These are phyloP conservation scores for Sugiyamaella xylanicola DNA, from an alignment of 1,139 yeast genomes.

Conservation along the genomic window DNA sequence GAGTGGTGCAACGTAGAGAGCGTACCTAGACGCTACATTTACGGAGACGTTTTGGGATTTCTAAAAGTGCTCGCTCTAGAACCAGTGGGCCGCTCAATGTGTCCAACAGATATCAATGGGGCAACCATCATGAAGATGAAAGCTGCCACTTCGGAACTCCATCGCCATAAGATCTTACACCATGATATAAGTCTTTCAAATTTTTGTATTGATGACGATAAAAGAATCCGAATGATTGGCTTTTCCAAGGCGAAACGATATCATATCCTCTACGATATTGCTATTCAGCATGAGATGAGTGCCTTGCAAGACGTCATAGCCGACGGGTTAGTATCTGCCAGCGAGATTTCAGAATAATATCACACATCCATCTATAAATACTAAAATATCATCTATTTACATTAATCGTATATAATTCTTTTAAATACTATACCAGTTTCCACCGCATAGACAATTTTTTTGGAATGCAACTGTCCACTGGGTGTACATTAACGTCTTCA, in stretches of 20 bases:
- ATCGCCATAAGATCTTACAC: conserved; percentile 32
- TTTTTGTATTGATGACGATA: conserved; percentile 32
- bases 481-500: conserved; percentile 43
- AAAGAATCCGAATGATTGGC: conserved; percentile 29
- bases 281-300: conserved; percentile 32
- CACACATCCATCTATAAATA: neutral
- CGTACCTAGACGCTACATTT: conserved; percentile 32
- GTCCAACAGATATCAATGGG: conserved; percentile 26
- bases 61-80: conserved; percentile 34
- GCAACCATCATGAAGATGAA: conserved; percentile 27
- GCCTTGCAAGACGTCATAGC: conserved; percentile 40
- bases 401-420: neutral
- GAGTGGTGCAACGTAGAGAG: conserved; percentile 22
- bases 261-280: conserved; percentile 32
- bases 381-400: neutral
- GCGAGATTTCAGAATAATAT: conserved; percentile 6
- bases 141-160: conserved; percentile 30
- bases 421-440: conserved; percentile 54
- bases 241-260: conserved; percentile 33
- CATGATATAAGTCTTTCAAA: conserved; percentile 28
- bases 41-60: conserved; percentile 33
- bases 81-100: conserved; percentile 33
- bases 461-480: conserved; percentile 77
- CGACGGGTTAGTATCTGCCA: conserved; percentile 14
- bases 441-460: conserved; percentile 78